phyloP scores from a whole-genome alignment of 2,329 filamentous ascomycete genomes.

The Colletotrichum melonis region DNA sequence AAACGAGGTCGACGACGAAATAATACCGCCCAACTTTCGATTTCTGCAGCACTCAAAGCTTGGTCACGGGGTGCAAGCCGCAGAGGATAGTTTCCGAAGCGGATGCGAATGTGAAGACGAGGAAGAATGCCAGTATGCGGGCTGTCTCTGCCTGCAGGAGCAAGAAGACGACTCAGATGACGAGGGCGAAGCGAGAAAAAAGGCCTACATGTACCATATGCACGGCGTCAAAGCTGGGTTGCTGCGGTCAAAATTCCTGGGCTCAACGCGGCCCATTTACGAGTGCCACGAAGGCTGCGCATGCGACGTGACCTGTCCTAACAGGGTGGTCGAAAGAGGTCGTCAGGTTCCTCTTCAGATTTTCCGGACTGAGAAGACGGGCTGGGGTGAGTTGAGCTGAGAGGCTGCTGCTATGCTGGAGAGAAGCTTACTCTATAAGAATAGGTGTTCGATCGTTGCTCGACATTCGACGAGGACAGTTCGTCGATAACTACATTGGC shows the following conservation, averaged over 20 bases:
- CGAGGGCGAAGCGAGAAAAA: slow-evolving; percentile 24
- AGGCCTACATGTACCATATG: slow-evolving; percentile 73
- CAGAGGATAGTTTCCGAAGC: slow-evolving; percentile 70
- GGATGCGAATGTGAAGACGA: slow-evolving; percentile 76
- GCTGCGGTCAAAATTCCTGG: slow-evolving; percentile 62
- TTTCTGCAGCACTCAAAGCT: slow-evolving; percentile 76
- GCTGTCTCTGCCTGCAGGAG: slow-evolving; percentile 77
- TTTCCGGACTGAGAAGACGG: slow-evolving; percentile 77
- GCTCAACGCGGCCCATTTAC: slow-evolving; percentile 74
- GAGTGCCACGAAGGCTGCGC: slow-evolving; percentile 81
- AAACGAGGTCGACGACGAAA: slow-evolving; percentile 69
- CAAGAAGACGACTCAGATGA: slow-evolving; percentile 64
- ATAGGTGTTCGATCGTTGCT: slow-evolving; percentile 73
- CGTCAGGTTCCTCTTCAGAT: slow-evolving; percentile 79
- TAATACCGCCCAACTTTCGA: slow-evolving; percentile 71
- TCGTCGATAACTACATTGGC: slow-evolving; percentile 83
- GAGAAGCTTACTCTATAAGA: not conserved
- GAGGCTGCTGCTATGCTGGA: not conserved
- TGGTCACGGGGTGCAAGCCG: slow-evolving; percentile 67
- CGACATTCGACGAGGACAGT: slow-evolving; percentile 77
- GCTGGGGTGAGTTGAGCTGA: slow-evolving; percentile 71
- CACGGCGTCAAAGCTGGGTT: slow-evolving; percentile 63
- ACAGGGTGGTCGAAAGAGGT: slow-evolving; percentile 81
- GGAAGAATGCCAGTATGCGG: slow-evolving; percentile 73
- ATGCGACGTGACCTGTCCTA: slow-evolving; percentile 75